Conservation (phyloP, 108 stramenopile species). For the Conticribra guillardii region DNA sequence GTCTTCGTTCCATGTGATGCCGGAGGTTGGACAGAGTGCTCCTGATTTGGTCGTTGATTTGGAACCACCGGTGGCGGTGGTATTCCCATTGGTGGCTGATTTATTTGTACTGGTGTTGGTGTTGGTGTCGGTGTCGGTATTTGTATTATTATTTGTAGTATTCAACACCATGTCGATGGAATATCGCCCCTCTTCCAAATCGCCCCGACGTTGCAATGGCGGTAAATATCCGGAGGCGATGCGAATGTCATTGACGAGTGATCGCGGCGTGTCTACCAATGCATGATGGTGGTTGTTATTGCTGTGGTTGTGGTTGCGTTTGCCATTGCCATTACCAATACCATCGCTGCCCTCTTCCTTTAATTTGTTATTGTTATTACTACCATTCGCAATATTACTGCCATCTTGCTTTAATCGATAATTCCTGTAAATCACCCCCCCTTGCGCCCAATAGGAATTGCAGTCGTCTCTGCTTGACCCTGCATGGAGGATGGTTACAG, state of each 20-base stretch:
- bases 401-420: constrained; percentile 25
- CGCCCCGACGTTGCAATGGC: background rate
- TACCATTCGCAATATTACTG: constrained; percentile 1
- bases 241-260: constrained; percentile 82
- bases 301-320: background rate
- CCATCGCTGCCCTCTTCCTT: background rate
- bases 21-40: constrained; percentile 10
- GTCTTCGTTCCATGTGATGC: constrained; percentile 75
- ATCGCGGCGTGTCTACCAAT: constrained; percentile 69
- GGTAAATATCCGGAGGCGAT: constrained; percentile 33
- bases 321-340: background rate
- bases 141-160: background rate
- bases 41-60: background rate
- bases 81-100: too few species aligned
- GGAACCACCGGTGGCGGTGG: too few species aligned
- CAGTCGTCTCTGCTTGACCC: constrained; percentile 75
- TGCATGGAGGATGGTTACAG: constrained; percentile 76
- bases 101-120: too few species aligned
- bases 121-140: too few species aligned
- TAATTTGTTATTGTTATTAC: too few species aligned
- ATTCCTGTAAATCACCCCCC: constrained; percentile 94
- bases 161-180: background rate
- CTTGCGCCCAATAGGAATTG: constrained; percentile 98
- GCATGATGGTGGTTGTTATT: constrained; percentile 12
- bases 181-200: constrained; percentile 32